Conservation (phyloP, 805 yeast genomes). For the Saccharomycopsis amapae region DNA sequence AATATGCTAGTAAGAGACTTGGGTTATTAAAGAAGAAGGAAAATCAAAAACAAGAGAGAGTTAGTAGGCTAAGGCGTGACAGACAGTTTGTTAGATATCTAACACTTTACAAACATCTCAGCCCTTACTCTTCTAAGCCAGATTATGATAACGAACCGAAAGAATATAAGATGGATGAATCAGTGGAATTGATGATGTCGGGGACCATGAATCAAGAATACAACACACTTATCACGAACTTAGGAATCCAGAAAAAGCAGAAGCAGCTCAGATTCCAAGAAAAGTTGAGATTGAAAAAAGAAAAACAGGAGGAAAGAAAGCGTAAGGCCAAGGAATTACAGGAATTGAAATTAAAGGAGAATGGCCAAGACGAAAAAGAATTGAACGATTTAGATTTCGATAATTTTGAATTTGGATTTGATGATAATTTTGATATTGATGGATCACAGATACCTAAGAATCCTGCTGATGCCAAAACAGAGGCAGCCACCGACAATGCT, state of each 20-base stretch:
- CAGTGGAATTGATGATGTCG: conserved; percentile 8
- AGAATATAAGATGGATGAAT: conserved; percentile 6
- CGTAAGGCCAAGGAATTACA: conserved; percentile 2
- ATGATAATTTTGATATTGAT: conserved; percentile 8
- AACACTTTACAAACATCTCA: conserved; percentile 12
- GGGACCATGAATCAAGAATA: conserved; percentile 11
- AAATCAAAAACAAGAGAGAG: not conserved
- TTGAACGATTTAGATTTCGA: conserved; percentile 18
- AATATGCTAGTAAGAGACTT: conserved; percentile 45
- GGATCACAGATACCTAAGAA: not conserved
- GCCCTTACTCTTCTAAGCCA: conserved; percentile 6
- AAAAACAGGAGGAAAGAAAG: conserved; percentile 2
- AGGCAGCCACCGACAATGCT: not conserved
- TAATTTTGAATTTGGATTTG: conserved; percentile 21
- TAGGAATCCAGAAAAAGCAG: conserved; percentile 9
- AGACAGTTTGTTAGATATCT: conserved; percentile 5
- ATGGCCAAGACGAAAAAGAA: conserved; percentile 6
- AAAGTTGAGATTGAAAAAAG: conserved; percentile 7
- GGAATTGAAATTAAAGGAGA: not conserved
- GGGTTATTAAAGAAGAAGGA: conserved; percentile 31
- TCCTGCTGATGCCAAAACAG: not conserved
- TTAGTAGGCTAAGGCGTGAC: conserved; percentile 7
- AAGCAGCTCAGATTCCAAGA: conserved; percentile 3
- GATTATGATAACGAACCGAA: not conserved
- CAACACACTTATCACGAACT: conserved; percentile 2